Evolutionary conservation across 2,329 filamentous ascomycete genomes (phyloP).

Genomic region (Colletotrichum cordylinicola): DNA sequence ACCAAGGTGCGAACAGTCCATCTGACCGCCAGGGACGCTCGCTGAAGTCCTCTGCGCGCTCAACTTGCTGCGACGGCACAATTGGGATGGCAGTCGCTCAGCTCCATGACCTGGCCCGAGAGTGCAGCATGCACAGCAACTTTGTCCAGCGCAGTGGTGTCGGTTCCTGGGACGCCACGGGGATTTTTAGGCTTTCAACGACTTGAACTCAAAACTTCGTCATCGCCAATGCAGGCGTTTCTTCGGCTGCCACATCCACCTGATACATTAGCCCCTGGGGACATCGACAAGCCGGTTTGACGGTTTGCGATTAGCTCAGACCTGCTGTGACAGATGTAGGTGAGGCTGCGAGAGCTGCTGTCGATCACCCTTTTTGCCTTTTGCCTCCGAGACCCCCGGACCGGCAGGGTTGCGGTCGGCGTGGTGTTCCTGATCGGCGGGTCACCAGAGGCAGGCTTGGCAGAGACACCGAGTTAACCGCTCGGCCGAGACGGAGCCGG

Average conservation of each 20-base stretch:
- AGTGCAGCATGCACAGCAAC: neutral
- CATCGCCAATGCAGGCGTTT: neutral
- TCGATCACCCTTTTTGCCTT: neutral
- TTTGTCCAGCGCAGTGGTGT: neutral
- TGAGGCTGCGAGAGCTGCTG: neutral
- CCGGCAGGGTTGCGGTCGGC: neutral
- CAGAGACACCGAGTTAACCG: neutral
- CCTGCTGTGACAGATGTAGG: neutral
- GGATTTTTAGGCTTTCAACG: slow-evolving; percentile 11
- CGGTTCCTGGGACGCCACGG: neutral
- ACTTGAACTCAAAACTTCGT: slow-evolving; percentile 13
- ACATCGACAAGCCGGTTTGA: neutral
- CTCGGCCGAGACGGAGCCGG: slow-evolving; percentile 4
- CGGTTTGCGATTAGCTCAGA: slow-evolving; percentile 3
- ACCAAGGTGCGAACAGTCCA: slow-evolving; percentile 1
- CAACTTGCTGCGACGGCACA: neutral
- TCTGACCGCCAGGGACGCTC: neutral
- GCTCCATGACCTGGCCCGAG: neutral
- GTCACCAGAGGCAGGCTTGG: neutral
- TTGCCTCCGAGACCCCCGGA: neutral
- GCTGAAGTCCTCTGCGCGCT: neutral
- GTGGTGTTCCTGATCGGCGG: neutral
- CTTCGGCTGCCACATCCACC: neutral
- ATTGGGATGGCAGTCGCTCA: slow-evolving; percentile 19
- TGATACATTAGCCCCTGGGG: slow-evolving; percentile 10